These are phyloP conservation scores for Porogramme epimiltina DNA, from an alignment of 1,284 basidiomycete species.

Conservation along the genomic window DNA sequence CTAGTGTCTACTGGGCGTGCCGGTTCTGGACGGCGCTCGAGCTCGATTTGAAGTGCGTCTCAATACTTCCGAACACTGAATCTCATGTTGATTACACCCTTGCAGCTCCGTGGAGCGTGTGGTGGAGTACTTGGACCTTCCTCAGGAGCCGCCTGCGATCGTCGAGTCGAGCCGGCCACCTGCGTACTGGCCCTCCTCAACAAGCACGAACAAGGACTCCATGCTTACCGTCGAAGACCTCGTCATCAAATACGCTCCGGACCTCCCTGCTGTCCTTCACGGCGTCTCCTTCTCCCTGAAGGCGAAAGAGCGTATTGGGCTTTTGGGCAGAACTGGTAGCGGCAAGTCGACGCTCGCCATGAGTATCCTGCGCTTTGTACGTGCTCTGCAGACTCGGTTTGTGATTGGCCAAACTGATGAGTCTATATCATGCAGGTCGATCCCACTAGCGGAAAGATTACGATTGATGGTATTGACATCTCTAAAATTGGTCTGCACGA, in stretches of 20 bases:
- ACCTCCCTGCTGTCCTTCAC: conserved; percentile 82
- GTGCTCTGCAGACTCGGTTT: conserved; percentile 24
- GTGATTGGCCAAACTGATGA: conserved; percentile 4
- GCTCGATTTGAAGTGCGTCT: conserved; percentile 63
- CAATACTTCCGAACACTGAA: background rate
- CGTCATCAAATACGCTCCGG: conserved; percentile 81
- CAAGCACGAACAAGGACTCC: conserved; percentile 49
- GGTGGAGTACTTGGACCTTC: conserved; percentile 86
- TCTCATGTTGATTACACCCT: background rate
- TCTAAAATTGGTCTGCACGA: conserved; percentile 86
- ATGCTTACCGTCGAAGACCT: conserved; percentile 63
- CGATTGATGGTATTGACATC: conserved; percentile 90
- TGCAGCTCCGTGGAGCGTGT: conserved; percentile 83
- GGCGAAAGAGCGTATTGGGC: conserved; percentile 68
- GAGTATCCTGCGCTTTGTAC: conserved; percentile 83
- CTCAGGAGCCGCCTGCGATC: conserved; percentile 78
- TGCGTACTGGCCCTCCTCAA: conserved; percentile 81
- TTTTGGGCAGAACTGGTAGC: conserved; percentile 76
- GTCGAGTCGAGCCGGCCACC: conserved; percentile 72
- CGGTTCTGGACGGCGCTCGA: conserved; percentile 62
- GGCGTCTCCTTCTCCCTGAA: conserved; percentile 69
- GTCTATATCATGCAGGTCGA: conserved; percentile 54
- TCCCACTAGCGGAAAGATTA: conserved; percentile 75
- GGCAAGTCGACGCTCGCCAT: conserved; percentile 88
- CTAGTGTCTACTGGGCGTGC: conserved; percentile 70